Conservation (phyloP, 371 early-diverging fungal species). For the Mucor sp. region DNA sequence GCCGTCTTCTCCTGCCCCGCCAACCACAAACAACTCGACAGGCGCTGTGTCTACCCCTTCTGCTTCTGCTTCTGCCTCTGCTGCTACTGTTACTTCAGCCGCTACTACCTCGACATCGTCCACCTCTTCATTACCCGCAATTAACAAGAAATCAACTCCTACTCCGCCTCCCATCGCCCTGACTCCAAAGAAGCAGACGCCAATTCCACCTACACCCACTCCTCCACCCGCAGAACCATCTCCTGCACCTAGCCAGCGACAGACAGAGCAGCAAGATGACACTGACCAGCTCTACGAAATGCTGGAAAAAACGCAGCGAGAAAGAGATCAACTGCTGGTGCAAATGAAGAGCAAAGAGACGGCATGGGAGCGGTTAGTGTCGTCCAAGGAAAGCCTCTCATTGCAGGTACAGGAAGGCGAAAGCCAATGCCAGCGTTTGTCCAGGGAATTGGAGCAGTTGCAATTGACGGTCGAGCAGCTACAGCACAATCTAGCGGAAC, state of each 20-base stretch:
- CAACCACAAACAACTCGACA: neutral
- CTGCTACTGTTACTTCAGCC: neutral
- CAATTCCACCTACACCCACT: slow-evolving; percentile 2
- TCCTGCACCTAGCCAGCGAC: neutral
- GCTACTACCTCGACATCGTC: neutral
- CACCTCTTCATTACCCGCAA: neutral
- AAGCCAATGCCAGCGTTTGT: slow-evolving; percentile 20
- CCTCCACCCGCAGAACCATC: neutral
- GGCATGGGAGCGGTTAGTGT: slow-evolving; percentile 45
- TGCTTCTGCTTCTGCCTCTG: slow-evolving; percentile 2
- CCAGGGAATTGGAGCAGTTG: slow-evolving; percentile 15
- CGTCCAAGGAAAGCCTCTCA: slow-evolving; percentile 42
- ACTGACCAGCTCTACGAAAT: slow-evolving; percentile 30
- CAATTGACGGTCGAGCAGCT: slow-evolving; percentile 6
- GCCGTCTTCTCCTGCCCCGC: neutral
- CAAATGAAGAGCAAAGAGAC: slow-evolving; percentile 43
- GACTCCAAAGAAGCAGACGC: neutral
- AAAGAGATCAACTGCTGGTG: slow-evolving; percentile 22
- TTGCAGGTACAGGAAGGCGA: slow-evolving; percentile 39
- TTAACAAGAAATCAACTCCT: slow-evolving; percentile 9
- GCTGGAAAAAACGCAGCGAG: slow-evolving; percentile 35
- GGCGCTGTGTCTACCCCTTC: neutral
- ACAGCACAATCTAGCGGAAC: slow-evolving; percentile 8
- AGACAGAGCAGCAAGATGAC: slow-evolving; percentile 14
- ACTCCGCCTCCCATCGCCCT: neutral